phyloP scores from a whole-genome alignment of 2,329 filamentous ascomycete genomes.

The Claviceps maximensis region DNA sequence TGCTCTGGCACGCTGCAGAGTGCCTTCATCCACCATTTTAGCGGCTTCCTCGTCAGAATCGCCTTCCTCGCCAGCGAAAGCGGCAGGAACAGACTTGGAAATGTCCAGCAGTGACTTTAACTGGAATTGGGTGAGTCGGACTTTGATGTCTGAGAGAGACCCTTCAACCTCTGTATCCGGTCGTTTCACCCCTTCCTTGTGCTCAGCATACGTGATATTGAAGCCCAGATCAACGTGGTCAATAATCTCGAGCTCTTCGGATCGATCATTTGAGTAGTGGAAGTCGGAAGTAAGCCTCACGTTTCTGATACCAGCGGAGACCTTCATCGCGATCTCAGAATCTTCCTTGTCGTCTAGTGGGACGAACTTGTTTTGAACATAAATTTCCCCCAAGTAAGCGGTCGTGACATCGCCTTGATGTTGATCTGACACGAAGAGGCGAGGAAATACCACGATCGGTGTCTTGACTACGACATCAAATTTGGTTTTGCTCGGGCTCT shows the following conservation, averaged over 20 bases:
- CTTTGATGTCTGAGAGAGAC: constrained; percentile 83
- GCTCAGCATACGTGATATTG: constrained; percentile 82
- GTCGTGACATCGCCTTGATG: constrained; percentile 72
- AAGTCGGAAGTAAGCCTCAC: constrained; percentile 83
- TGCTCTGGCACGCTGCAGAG: constrained; percentile 34
- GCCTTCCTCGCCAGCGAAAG: constrained; percentile 58
- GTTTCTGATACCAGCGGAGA: constrained; percentile 83
- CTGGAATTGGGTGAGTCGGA: constrained; percentile 81
- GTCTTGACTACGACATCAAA: constrained; percentile 91
- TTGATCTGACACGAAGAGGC: constrained; percentile 56
- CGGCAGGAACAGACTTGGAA: constrained; percentile 73
- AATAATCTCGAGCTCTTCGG: constrained; percentile 89
- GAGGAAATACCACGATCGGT: constrained; percentile 89
- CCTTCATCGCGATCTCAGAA: constrained; percentile 70
- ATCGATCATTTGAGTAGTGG: constrained; percentile 56
- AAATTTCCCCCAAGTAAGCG: constrained; percentile 92
- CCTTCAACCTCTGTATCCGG: constrained; percentile 89
- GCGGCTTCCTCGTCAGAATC: constrained; percentile 61
- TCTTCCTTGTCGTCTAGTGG: constrained; percentile 65
- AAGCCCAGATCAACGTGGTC: constrained; percentile 93
- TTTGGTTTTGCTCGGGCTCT: constrained; percentile 79
- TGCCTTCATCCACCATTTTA: constrained; percentile 53
- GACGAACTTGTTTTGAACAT: constrained; percentile 85
- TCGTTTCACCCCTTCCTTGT: constrained; percentile 60
- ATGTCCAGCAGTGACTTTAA: constrained; percentile 81